phyloP scores from a whole-genome alignment of 2,329 filamentous ascomycete genomes.

The Epichloe festucae region DNA sequence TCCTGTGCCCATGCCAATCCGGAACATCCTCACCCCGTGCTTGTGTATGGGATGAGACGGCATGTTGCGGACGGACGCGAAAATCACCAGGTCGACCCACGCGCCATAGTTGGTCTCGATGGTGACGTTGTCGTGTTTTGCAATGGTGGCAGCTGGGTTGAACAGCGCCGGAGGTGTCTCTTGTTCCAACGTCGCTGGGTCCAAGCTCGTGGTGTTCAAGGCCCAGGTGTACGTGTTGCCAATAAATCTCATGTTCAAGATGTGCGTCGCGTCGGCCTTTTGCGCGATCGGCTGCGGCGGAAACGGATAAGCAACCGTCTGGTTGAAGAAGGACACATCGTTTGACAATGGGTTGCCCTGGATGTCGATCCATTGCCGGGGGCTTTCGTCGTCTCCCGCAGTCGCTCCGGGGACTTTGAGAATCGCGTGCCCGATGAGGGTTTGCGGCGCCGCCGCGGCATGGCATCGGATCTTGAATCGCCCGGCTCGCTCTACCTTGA shows the following conservation, averaged over 20 bases:
- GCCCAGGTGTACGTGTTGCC: conserved; percentile 40
- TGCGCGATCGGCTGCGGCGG: conserved; percentile 30
- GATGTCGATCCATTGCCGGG: conserved; percentile 34
- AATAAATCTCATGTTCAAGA: conserved; percentile 26
- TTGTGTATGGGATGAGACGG: conserved; percentile 49
- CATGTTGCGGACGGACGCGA: conserved; percentile 25
- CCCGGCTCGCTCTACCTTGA: conserved; percentile 21
- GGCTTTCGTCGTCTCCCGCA: conserved; percentile 6
- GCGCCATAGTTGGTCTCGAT: conserved; percentile 31
- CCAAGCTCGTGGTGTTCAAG: conserved; percentile 32
- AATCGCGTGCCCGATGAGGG: conserved; percentile 38
- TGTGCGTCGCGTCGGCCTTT: conserved; percentile 31
- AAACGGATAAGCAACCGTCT: conserved; percentile 30
- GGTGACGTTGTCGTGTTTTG: conserved; percentile 29
- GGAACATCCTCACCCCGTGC: conserved; percentile 47
- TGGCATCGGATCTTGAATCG: conserved; percentile 43
- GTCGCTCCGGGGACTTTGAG: conserved; percentile 21
- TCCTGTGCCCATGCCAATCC: conserved; percentile 38
- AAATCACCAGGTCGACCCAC: conserved; percentile 45
- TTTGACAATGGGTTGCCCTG: conserved; percentile 29
- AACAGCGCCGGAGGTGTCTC: conserved; percentile 35
- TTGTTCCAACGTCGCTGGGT: conserved; percentile 19
- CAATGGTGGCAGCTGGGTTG: conserved; percentile 9
- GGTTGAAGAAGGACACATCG: conserved; percentile 30
- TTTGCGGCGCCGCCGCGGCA: conserved; percentile 34